Conservation (phyloP, 2,329 filamentous ascomycete genomes). For the Aspergillus sp. region DNA sequence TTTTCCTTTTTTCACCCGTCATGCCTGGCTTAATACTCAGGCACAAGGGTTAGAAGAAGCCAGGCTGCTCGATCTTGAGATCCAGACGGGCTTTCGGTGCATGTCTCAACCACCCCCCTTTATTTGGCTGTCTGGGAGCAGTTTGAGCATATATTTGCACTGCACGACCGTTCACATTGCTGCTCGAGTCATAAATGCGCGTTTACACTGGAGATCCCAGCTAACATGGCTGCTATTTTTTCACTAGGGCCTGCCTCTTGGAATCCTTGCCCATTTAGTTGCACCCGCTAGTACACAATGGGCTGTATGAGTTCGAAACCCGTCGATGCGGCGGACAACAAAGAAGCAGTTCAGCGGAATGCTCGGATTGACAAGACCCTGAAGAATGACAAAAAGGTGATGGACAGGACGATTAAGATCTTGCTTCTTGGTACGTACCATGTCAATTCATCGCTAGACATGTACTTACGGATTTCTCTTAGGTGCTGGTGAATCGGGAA, state of each 20-base stretch:
- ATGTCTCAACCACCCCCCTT: conserved; percentile 14
- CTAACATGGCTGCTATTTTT: conserved; percentile 4
- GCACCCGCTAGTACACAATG: conserved; percentile 31
- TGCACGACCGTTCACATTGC: conserved; percentile 11
- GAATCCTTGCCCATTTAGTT: not conserved
- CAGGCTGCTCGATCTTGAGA: not conserved
- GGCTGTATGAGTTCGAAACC: conserved; percentile 47
- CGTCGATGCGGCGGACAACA: conserved; percentile 38
- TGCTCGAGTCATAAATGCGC: not conserved
- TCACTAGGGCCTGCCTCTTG: not conserved
- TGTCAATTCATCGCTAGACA: not conserved
- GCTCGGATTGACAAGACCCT: conserved; percentile 82
- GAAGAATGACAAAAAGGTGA: conserved; percentile 81
- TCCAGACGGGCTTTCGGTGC: conserved; percentile 3
- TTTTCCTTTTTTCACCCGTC: not conserved
- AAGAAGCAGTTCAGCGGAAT: conserved; percentile 44
- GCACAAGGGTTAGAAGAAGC: not conserved
- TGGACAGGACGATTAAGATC: conserved; percentile 88
- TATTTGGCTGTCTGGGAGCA: conserved; percentile 9
- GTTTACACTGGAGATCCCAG: not conserved
- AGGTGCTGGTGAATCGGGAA: conserved; percentile 95
- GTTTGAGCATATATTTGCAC: conserved; percentile 17
- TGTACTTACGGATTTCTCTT: not conserved
- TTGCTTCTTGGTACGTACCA: conserved; percentile 76
- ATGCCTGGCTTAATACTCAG: not conserved